phyloP scores from a whole-genome alignment of 1,284 basidiomycete species.

The Schizophyllum commune region DNA sequence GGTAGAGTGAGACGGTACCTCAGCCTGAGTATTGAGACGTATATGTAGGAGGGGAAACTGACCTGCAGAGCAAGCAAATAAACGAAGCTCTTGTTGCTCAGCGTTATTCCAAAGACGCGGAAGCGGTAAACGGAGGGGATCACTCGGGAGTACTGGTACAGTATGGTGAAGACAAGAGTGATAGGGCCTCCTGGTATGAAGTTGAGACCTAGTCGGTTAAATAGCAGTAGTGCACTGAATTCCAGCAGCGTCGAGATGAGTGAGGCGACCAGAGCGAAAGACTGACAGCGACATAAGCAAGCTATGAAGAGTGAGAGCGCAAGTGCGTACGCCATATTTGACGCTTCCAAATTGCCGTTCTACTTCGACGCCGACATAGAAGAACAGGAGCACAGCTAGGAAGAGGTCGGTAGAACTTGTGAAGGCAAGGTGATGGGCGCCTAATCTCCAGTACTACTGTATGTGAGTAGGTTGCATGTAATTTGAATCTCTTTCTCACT shows the following conservation, averaged over 20 bases:
- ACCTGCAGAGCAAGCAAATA: constrained; percentile 68
- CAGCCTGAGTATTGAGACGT: constrained; percentile 3
- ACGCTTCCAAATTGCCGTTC: constrained; percentile 83
- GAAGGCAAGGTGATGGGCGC: constrained; percentile 71
- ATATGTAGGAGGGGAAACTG: constrained; percentile 12
- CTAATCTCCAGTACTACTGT: constrained; percentile 77
- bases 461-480: constrained; percentile 15
- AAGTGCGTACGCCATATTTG: constrained; percentile 75
- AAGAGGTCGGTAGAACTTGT: constrained; percentile 83
- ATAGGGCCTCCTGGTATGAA: constrained; percentile 71
- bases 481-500: constrained; percentile 32
- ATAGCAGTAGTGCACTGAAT: constrained; percentile 53
- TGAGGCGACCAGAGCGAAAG: constrained; percentile 62
- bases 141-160: constrained; percentile 76
- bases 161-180: constrained; percentile 60
- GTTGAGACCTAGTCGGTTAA: constrained; percentile 61
- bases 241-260: constrained; percentile 63
- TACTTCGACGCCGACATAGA: constrained; percentile 63
- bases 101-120: constrained; percentile 63
- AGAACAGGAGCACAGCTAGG: constrained; percentile 69
- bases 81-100: constrained; percentile 69
- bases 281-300: constrained; percentile 35
- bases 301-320: constrained; percentile 1
- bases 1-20: not conserved
- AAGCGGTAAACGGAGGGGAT: constrained; percentile 74